Evolutionary conservation across 768 basidiomycete species (phyloP).

Genomic region (Dioszegia crocea): DNA sequence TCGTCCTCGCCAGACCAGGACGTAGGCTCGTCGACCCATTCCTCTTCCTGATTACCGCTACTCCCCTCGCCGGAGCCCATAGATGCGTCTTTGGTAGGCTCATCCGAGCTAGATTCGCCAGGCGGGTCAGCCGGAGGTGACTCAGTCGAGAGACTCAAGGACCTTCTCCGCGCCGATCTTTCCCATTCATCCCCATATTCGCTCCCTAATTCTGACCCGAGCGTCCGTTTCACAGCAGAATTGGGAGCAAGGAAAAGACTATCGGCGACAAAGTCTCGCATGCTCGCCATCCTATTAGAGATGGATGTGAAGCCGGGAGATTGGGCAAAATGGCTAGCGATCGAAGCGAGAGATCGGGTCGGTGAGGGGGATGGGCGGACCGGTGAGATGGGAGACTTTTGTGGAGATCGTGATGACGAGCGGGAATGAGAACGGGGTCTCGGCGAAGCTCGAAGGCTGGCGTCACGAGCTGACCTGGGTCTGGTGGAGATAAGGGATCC

Average conservation of each 20-base stretch:
- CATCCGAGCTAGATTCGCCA: too few species aligned
- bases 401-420: not conserved
- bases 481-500: not conserved
- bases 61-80: not conserved
- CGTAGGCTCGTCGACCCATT: conserved; percentile 4
- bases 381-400: not conserved
- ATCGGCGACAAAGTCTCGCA: conserved; percentile 26
- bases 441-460: not conserved
- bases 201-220: conserved; percentile 39
- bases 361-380: not conserved
- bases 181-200: conserved; percentile 33
- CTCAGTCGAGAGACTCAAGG: not conserved
- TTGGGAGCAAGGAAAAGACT: conserved; percentile 3
- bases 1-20: conserved; percentile 3
- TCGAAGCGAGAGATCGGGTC: not conserved
- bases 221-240: conserved; percentile 7
- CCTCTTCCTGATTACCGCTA: not conserved
- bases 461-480: not conserved
- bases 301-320: conserved; percentile 31
- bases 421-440: not conserved
- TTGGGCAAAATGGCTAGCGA: not conserved
- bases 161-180: not conserved
- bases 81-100: too few species aligned
- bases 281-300: conserved; percentile 26
- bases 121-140: too few species aligned